Evolutionary conservation across 2,329 filamentous ascomycete genomes (phyloP), one percentile per base, ranked within the genome.

Genomic region (Volutella citrinella): DNA sequence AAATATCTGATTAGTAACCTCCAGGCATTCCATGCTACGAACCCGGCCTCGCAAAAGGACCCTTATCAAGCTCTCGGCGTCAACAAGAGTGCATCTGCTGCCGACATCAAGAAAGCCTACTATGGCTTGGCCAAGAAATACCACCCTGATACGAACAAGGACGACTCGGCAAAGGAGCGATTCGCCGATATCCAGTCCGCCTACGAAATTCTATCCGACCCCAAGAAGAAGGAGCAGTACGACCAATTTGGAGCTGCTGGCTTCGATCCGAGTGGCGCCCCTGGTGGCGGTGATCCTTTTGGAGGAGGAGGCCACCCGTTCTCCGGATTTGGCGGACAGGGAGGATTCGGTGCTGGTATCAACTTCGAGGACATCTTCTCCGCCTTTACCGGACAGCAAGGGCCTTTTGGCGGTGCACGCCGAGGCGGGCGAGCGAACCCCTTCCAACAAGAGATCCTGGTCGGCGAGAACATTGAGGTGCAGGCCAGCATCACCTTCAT

Each of bases 141-240:
- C 60, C 93, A 98, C 55, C 93, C 93, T 8, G 93, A 98, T 60
- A 97, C 93, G 21, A 98, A 97, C 72, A 97, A 97, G 63, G 93
- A 97, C 51, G 63, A 87, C 4, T 76, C 71, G n/a, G 90, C 93
- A 21, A 97, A 97, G 61, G 93, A 97, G 53, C 91, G 86, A 54
- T 98, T 98, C 55, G 78, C 83, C 45, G 91, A 96, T 51, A 87
- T 94, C 34, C 93, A 98, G 63, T 79, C 85, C 19, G 88, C 93
- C 16, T 98, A 98, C 65, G 93, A 98, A 63, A 73, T 96, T 25
- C 72, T 98, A 7, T 94, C 88, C 28, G 93, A 98, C 57, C 75
- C 90, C 5, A 83, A 95, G 64, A 98, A 97, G 75, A 87, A 84
- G 59, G 83, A 95, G 57, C 85, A 90, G 38, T 98, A 80, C 57